These are phyloP conservation scores for Kazachstania psychrophila DNA, from an alignment of 805 yeast genomes.

Conservation along the genomic window DNA sequence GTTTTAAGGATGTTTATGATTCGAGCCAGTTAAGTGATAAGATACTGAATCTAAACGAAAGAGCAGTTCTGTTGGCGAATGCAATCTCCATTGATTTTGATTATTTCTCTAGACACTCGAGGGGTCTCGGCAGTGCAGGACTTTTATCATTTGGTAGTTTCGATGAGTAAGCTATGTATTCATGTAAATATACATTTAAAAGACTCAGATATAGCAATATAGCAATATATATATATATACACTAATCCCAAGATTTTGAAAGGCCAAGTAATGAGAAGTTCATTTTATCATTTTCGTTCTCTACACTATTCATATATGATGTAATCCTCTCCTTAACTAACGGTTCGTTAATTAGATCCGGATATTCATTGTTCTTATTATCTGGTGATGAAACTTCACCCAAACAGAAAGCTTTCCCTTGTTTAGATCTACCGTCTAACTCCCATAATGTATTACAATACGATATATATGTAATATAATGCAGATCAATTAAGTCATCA, in stretches of 20 bases:
- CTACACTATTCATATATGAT: constrained; percentile 53
- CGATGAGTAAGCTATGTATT: constrained; percentile 14
- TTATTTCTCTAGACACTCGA: constrained; percentile 88
- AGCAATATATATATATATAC: not conserved
- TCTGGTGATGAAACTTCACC: constrained; percentile 30
- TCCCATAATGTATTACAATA: constrained; percentile 58
- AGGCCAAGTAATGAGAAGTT: constrained; percentile 74
- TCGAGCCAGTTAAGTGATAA: constrained; percentile 25
- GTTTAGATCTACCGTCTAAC: constrained; percentile 71
- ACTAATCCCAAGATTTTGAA: constrained; percentile 31
- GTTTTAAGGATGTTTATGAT: constrained; percentile 55
- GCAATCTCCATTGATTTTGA: constrained; percentile 93
- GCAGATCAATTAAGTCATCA: constrained; percentile 48
- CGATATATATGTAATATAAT: constrained; percentile 67
- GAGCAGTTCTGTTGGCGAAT: constrained; percentile 77
- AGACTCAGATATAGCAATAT: not conserved
- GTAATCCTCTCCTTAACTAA: constrained; percentile 47
- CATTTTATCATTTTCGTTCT: constrained; percentile 45
- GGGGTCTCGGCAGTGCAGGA: constrained; percentile 44
- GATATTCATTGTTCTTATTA: constrained; percentile 22
- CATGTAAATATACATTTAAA: not conserved
- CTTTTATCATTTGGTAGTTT: constrained; percentile 18
- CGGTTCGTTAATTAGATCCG: constrained; percentile 47
- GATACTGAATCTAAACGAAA: constrained; percentile 60
- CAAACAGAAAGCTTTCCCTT: constrained; percentile 56